Evolutionary conservation across 441 rosid species (phyloP).

Genomic region (Populus hybrid): DNA sequence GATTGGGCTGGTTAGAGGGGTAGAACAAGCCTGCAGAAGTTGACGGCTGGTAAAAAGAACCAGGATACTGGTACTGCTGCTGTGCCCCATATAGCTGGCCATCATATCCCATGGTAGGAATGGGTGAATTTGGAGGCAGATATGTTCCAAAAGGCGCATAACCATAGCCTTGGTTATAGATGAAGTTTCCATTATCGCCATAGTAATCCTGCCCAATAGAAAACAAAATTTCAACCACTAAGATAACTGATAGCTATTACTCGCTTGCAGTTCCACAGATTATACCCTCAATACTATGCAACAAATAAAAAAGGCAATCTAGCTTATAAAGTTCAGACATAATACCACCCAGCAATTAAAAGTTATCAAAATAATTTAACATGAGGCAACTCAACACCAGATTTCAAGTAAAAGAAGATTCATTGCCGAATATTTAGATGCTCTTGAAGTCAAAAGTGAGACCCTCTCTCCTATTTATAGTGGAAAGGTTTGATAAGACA

Average conservation of each 20-base stretch:
- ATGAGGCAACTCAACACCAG: not conserved
- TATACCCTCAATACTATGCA: not conserved
- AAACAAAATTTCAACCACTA: not conserved
- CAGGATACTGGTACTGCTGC: constrained; percentile 74
- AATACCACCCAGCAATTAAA: not conserved
- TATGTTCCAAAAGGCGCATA: constrained; percentile 53
- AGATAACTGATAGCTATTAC: not conserved
- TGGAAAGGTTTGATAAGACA: not conserved
- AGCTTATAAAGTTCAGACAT: not conserved
- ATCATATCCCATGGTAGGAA: constrained; percentile 56
- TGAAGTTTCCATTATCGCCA: constrained; percentile 49
- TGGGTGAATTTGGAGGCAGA: constrained; percentile 53
- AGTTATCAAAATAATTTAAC: not conserved
- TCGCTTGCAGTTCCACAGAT: not conserved
- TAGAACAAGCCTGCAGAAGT: constrained; percentile 35
- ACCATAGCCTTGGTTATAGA: constrained; percentile 59
- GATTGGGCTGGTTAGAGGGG: constrained; percentile 32
- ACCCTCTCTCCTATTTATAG: not conserved
- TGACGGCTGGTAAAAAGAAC: constrained; percentile 52
- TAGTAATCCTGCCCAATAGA: constrained; percentile 45
- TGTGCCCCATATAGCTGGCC: constrained; percentile 62
- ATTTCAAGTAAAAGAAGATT: not conserved
- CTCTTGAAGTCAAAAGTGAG: not conserved
- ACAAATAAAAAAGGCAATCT: not conserved
- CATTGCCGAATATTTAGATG: not conserved